Conservation (phyloP, 148 eudicot genomes). For the Euryodendron excelsum region DNA sequence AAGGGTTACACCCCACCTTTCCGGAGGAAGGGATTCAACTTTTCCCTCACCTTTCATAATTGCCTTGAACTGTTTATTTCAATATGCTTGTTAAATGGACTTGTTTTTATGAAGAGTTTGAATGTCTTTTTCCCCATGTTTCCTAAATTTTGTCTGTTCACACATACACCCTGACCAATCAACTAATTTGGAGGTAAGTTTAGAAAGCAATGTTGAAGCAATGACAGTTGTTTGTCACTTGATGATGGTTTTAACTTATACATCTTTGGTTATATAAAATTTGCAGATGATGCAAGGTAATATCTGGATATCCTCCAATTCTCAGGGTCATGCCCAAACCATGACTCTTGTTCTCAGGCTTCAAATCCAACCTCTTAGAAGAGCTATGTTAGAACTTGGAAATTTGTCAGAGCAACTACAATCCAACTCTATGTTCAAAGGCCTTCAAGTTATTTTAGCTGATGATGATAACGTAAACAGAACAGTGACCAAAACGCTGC, state of each 20-base stretch:
- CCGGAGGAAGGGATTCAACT: too few species aligned
- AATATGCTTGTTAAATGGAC: too few species aligned
- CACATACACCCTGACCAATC: background rate
- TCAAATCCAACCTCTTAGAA: slow-evolving; percentile 33
- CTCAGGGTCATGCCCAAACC: slow-evolving; percentile 44
- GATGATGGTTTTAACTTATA: background rate
- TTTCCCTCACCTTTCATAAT: too few species aligned
- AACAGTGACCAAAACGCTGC: slow-evolving; percentile 64
- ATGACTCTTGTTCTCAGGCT: slow-evolving; percentile 63
- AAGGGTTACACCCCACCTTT: too few species aligned
- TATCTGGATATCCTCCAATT: slow-evolving; percentile 59
- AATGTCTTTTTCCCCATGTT: too few species aligned
- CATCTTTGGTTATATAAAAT: slow-evolving; percentile 1
- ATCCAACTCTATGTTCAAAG: slow-evolving; percentile 37
- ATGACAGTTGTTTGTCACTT: background rate
- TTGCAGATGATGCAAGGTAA: slow-evolving; percentile 79
- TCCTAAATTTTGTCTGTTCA: background rate
- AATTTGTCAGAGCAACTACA: slow-evolving; percentile 30
- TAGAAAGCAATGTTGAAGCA: background rate
- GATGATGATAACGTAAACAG: slow-evolving; percentile 73
- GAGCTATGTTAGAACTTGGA: slow-evolving; percentile 22
- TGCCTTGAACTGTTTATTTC: too few species aligned
- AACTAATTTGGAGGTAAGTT: background rate
- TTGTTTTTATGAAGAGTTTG: too few species aligned
- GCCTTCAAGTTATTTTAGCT: slow-evolving; percentile 51